These are phyloP conservation scores for Priceomyces medius DNA, from an alignment of 805 yeast species.

Conservation along the genomic window DNA sequence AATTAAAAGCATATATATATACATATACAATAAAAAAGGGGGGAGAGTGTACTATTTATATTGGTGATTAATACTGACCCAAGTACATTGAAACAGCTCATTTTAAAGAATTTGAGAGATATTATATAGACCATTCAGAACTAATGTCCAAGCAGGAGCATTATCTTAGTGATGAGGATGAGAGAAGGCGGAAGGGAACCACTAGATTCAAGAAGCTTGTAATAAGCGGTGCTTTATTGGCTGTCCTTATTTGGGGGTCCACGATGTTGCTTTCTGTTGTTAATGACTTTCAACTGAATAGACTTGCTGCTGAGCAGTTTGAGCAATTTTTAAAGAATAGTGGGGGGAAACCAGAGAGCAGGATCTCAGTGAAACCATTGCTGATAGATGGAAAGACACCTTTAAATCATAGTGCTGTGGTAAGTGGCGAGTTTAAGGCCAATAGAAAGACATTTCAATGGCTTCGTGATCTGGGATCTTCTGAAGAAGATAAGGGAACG, in stretches of 20 bases:
- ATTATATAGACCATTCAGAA: no score
- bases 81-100: no score
- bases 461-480: slow-evolving; percentile 55
- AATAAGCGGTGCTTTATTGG: slow-evolving; percentile 20
- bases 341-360: slow-evolving; percentile 3
- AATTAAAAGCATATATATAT: no score
- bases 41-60: no score
- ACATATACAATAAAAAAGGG: no score
- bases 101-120: no score
- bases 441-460: slow-evolving; percentile 61
- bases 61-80: no score
- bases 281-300: slow-evolving; percentile 12
- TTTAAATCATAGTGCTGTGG: slow-evolving; percentile 29
- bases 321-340: slow-evolving; percentile 4
- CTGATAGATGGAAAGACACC: slow-evolving; percentile 21
- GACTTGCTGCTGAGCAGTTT: background rate
- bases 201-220: slow-evolving; percentile 5
- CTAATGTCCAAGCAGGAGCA: slow-evolving; percentile 2
- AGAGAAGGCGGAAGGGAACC: background rate
- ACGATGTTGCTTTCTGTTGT: slow-evolving; percentile 28
- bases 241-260: slow-evolving; percentile 37
- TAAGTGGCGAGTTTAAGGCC: slow-evolving; percentile 60
- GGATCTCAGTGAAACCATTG: background rate
- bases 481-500: slow-evolving; percentile 60
- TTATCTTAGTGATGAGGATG: slow-evolving; percentile 2